A percentile compares a stretch with the other conserved stretches of the same genome.
These are phyloP conservation scores for Meira miltonrushii DNA, from an alignment of 1,284 basidiomycete species.

Conservation along the genomic window DNA sequence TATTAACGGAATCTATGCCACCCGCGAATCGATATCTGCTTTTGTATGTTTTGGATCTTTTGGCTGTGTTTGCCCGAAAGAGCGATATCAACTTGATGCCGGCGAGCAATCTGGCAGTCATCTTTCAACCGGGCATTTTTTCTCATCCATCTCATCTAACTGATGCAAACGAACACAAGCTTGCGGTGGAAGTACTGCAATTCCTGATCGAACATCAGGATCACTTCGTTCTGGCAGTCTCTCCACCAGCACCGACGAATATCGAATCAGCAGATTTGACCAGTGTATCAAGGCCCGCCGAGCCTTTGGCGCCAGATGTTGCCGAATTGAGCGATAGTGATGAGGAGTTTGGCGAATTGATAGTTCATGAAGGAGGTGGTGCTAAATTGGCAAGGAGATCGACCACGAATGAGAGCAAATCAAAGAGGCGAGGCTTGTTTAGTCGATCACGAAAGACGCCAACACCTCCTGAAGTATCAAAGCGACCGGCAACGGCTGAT, in stretches of 20 bases:
- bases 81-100: constrained; percentile 92
- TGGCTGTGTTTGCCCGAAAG: constrained; percentile 88
- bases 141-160: constrained; percentile 70
- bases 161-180: constrained; percentile 64
- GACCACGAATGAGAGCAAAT: not conserved
- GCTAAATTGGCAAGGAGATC: constrained; percentile 18
- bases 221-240: constrained; percentile 47
- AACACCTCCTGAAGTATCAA: not conserved
- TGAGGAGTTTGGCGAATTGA: constrained; percentile 45
- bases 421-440: not conserved
- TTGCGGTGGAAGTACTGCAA: constrained; percentile 84
- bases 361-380: constrained; percentile 48
- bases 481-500: no score
- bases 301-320: constrained; percentile 17
- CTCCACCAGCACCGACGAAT: constrained; percentile 36
- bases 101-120: constrained; percentile 62
- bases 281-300: constrained; percentile 28
- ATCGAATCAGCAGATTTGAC: constrained; percentile 38
- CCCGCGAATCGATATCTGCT: constrained; percentile 86
- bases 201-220: constrained; percentile 71
- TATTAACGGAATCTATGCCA: constrained; percentile 76
- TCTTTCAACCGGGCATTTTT: constrained; percentile 57
- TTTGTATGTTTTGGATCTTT: constrained; percentile 88
- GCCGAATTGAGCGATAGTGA: constrained; percentile 42
- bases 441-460: not conserved